phyloP scores from a whole-genome alignment of 2,329 filamentous ascomycete species.

The Neofusicoccum sp. region DNA sequence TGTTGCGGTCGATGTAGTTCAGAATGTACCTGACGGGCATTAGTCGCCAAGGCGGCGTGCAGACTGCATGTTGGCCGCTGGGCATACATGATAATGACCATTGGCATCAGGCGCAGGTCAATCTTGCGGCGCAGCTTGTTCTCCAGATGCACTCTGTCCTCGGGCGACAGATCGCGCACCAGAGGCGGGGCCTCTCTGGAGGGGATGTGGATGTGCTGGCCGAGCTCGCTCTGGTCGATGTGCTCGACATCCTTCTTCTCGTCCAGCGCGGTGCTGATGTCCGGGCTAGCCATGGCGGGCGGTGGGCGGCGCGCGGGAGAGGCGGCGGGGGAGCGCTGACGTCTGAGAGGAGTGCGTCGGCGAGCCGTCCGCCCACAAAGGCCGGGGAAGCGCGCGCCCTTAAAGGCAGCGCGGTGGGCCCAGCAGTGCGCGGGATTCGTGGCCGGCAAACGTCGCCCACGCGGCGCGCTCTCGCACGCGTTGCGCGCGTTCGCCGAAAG shows the following conservation, averaged over 20 bases:
- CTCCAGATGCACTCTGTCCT: slow-evolving; percentile 55
- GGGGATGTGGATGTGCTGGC: slow-evolving; percentile 4
- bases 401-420: background rate
- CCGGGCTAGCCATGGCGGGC: background rate
- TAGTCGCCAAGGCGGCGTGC: background rate
- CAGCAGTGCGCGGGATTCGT: background rate
- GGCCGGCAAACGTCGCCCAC: background rate
- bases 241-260: slow-evolving; percentile 9
- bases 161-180: slow-evolving; percentile 46
- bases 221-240: slow-evolving; percentile 12
- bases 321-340: background rate
- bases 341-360: too few relatives aligned
- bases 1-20: slow-evolving; percentile 70
- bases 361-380: background rate
- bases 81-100: slow-evolving; percentile 67
- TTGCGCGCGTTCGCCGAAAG: background rate
- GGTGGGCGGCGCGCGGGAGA: background rate
- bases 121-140: slow-evolving; percentile 66
- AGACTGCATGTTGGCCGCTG: background rate
- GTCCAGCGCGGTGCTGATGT: background rate
- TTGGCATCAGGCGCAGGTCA: slow-evolving; percentile 65
- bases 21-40: slow-evolving; percentile 66
- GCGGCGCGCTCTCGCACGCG: background rate
- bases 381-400: slow-evolving; percentile 5
- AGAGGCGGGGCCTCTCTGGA: slow-evolving; percentile 29